These are phyloP conservation scores for Tremellales sp. DNA, from an alignment of 1,284 basidiomycete species.

Conservation along the genomic window DNA sequence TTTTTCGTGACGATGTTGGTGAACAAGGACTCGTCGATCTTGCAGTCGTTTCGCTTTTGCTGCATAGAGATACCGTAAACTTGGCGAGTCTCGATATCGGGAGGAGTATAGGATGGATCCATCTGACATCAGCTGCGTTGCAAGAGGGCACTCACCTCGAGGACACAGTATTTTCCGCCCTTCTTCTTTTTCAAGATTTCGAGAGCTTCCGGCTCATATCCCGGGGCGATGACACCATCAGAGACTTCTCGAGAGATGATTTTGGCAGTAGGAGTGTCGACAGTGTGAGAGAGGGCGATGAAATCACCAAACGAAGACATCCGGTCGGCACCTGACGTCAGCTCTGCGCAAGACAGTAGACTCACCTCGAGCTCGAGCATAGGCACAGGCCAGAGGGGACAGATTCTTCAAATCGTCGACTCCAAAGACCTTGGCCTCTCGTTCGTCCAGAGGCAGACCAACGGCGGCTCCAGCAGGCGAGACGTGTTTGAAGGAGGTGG, in stretches of 20 bases:
- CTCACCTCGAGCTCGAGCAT: slow-evolving; percentile 88
- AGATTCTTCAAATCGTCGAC: slow-evolving; percentile 89
- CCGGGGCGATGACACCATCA: slow-evolving; percentile 95
- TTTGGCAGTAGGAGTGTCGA: slow-evolving; percentile 88
- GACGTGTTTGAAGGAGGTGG: slow-evolving; percentile 99
- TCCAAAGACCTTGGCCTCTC: slow-evolving; percentile 91
- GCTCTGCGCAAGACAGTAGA: slow-evolving; percentile 7
- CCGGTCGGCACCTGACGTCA: slow-evolving; percentile 74
- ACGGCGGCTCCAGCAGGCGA: slow-evolving; percentile 96
- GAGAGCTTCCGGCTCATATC: slow-evolving; percentile 81
- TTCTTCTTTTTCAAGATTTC: slow-evolving; percentile 96
- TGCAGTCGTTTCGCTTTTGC: slow-evolving; percentile 87
- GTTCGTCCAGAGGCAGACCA: slow-evolving; percentile 75
- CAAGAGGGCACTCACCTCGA: slow-evolving; percentile 60
- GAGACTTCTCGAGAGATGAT: slow-evolving; percentile 98
- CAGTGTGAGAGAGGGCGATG: slow-evolving; percentile 87
- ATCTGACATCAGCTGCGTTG: slow-evolving; percentile 56
- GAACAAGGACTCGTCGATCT: slow-evolving; percentile 80
- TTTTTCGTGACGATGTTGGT: slow-evolving; percentile 82
- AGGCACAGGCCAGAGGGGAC: slow-evolving; percentile 85
- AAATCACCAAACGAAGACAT: slow-evolving; percentile 99
- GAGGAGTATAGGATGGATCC: slow-evolving; percentile 72
- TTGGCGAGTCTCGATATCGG: slow-evolving; percentile 82
- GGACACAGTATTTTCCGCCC: slow-evolving; percentile 96
- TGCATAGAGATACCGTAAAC: slow-evolving; percentile 91